These are phyloP conservation scores for Besnoitia besnoiti DNA, from an alignment of 169 alveolate genomes.

Conservation along the genomic window DNA sequence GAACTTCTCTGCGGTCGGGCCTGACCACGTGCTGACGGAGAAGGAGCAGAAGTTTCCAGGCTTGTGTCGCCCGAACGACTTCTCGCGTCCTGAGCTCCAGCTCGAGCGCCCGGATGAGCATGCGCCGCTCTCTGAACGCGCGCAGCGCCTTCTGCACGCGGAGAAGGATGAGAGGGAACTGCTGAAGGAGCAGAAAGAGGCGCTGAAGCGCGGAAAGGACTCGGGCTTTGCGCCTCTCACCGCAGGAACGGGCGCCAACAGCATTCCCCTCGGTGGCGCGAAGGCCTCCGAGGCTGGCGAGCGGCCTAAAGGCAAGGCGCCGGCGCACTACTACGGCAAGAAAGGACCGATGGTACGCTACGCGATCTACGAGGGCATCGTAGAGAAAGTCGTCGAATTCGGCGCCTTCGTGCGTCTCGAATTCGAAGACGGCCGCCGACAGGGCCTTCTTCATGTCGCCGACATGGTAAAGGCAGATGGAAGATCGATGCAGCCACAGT, in stretches of 20 bases:
- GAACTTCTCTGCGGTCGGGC: slow-evolving; percentile 11
- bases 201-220: slow-evolving; percentile 41
- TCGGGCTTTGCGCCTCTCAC: not conserved
- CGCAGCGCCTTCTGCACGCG: slow-evolving; percentile 55
- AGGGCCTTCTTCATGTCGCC: slow-evolving; percentile 83
- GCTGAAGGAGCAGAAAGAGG: slow-evolving; percentile 61
- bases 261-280: slow-evolving; percentile 52
- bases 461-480: slow-evolving; percentile 72
- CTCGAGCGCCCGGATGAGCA: slow-evolving; percentile 65
- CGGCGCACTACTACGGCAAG: slow-evolving; percentile 38
- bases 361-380: slow-evolving; percentile 77
- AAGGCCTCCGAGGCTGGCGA: not conserved
- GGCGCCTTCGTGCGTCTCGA: slow-evolving; percentile 81
- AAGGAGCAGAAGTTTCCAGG: slow-evolving; percentile 68
- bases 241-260: slow-evolving; percentile 48
- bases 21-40: slow-evolving; percentile 45
- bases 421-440: slow-evolving; percentile 73
- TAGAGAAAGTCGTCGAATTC: slow-evolving; percentile 76
- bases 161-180: slow-evolving; percentile 70
- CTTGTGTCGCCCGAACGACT: slow-evolving; percentile 62
- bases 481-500: slow-evolving; percentile 43
- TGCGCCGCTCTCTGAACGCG: slow-evolving; percentile 47
- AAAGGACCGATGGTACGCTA: slow-evolving; percentile 63
- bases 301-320: not conserved
- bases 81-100: slow-evolving; percentile 64